Percentiles rank a stretch among this genome's conserved stretches.
Conservation (phyloP, 306 rosid species). For the Abrus precatorius region DNA sequence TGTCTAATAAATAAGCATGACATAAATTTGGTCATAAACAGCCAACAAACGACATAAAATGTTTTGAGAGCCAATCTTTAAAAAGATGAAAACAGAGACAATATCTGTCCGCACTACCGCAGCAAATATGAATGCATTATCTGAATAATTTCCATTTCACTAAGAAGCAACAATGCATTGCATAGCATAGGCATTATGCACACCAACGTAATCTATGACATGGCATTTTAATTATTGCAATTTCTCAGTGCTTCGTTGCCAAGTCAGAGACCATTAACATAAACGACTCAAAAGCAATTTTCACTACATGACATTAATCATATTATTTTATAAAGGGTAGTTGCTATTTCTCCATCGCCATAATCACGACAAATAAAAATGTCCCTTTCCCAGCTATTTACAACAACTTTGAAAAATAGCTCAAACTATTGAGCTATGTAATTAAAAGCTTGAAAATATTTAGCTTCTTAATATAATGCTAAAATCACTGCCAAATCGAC, state of each 20-base stretch:
- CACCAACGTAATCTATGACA: constrained; percentile 52
- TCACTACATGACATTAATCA: constrained; percentile 24
- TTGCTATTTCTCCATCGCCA: constrained; percentile 58
- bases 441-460: constrained; percentile 23
- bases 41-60: too few species aligned
- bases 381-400: constrained; percentile 31
- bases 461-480: constrained; percentile 22
- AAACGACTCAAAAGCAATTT: constrained; percentile 38
- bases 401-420: constrained; percentile 34
- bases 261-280: constrained; percentile 45
- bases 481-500: constrained; percentile 68
- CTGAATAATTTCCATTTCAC: constrained; percentile 6
- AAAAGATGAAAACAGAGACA: background rate
- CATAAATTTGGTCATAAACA: too few species aligned
- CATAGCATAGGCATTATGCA: background rate
- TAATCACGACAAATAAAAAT: constrained; percentile 31
- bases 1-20: too few species aligned
- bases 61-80: too few species aligned
- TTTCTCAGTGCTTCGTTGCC: constrained; percentile 25
- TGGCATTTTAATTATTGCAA: constrained; percentile 46
- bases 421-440: constrained; percentile 35
- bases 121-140: background rate
- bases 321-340: constrained; percentile 46
- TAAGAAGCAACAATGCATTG: background rate
- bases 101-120: constrained; percentile 19